Evolutionary conservation across 2,329 filamentous ascomycete genomes (phyloP).

Genomic region (Ophiostoma montium): DNA sequence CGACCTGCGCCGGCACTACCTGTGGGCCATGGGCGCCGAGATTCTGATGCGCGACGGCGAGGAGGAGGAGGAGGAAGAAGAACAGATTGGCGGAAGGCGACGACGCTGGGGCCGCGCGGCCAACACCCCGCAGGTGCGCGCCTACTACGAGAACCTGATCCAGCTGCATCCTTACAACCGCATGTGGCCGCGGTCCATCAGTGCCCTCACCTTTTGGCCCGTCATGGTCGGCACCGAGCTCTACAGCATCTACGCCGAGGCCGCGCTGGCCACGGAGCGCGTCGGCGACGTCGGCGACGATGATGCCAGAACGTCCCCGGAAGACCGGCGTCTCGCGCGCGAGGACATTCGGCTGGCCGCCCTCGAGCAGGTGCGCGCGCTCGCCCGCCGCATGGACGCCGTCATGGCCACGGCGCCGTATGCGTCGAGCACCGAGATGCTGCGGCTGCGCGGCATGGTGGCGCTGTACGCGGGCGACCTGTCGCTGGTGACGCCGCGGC

Average conservation of each 20-base stretch:
- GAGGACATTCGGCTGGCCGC: slow-evolving; percentile 35
- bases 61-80: not conserved
- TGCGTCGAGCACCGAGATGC: slow-evolving; percentile 49
- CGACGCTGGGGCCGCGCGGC: slow-evolving; percentile 29
- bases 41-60: slow-evolving; percentile 54
- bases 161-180: slow-evolving; percentile 61
- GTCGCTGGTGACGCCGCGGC: slow-evolving; percentile 25
- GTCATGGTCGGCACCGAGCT: slow-evolving; percentile 72
- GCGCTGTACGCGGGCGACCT: slow-evolving; percentile 65
- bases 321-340: slow-evolving; percentile 15
- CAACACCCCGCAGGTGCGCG: slow-evolving; percentile 31
- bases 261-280: slow-evolving; percentile 28
- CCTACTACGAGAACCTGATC: slow-evolving; percentile 67
- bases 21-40: slow-evolving; percentile 79
- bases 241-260: slow-evolving; percentile 54
- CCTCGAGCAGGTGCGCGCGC: slow-evolving; percentile 41
- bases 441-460: slow-evolving; percentile 60
- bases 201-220: slow-evolving; percentile 65
- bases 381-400: slow-evolving; percentile 57
- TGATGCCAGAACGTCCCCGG: no score
- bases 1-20: slow-evolving; percentile 53
- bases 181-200: slow-evolving; percentile 41
- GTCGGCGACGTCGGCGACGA: slow-evolving; percentile 16
- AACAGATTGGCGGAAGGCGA: not conserved
- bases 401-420: slow-evolving; percentile 58